phyloP scores from a whole-genome alignment of 2,329 filamentous ascomycete genomes.

The Pleomassaria siparia region DNA sequence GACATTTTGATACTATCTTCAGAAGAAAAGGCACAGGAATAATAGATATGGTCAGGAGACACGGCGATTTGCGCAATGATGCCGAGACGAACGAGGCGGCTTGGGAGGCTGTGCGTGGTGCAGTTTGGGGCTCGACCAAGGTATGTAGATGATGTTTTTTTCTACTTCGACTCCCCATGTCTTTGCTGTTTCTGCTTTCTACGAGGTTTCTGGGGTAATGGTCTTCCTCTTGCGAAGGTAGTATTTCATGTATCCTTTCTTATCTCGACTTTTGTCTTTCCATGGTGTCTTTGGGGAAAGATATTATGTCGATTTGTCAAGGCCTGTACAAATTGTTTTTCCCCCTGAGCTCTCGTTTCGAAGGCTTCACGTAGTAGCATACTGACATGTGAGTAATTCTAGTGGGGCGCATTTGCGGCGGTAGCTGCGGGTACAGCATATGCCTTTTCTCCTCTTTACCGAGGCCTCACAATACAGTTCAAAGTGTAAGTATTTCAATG shows the following conservation, averaged over 20 bases:
- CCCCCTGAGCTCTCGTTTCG: too few species aligned
- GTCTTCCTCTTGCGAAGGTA: too few species aligned
- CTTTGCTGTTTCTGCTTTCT: neutral
- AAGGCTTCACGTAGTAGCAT: too few species aligned
- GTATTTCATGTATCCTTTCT: too few species aligned
- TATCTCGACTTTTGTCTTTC: too few species aligned
- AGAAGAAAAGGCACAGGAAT: neutral
- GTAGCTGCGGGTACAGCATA: slow-evolving; percentile 65
- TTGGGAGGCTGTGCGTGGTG: slow-evolving; percentile 71
- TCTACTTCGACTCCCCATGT: neutral
- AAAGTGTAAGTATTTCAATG: slow-evolving; percentile 31
- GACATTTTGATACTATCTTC: neutral
- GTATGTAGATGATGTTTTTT: slow-evolving; percentile 37
- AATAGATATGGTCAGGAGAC: neutral
- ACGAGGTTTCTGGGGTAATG: too few species aligned
- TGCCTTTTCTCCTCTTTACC: slow-evolving; percentile 69
- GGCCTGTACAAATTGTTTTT: too few species aligned
- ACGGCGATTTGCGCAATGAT: slow-evolving; percentile 52
- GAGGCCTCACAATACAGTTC: slow-evolving; percentile 50
- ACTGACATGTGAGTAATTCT: slow-evolving; percentile 1
- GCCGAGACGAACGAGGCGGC: slow-evolving; percentile 70
- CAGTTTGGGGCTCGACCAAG: slow-evolving; percentile 66
- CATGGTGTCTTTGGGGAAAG: too few species aligned
- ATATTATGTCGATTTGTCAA: too few species aligned
- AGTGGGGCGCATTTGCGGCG: slow-evolving; percentile 70